Evolutionary conservation across 345 rosid species (phyloP), one percentile per base, ranked within the genome.

Genomic region (Salix caprea): DNA sequence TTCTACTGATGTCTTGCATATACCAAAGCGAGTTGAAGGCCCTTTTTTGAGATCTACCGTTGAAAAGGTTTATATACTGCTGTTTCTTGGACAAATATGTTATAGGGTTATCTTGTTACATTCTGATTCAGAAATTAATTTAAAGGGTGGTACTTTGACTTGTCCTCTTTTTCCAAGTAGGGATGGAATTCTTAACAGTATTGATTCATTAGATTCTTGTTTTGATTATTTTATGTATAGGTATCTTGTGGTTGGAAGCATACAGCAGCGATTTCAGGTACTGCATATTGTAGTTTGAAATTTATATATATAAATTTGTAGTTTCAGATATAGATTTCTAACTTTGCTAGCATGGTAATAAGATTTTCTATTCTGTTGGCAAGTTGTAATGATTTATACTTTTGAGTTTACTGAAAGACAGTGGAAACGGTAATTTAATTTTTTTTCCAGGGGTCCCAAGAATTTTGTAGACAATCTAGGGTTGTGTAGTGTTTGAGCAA

Each of bases 241-340:
- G 97, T 92, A 69, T 91, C 97, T 69, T 95, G 99, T 85, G 99
- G 99, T 52, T 94, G 97, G 99, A 95, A 93, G 89, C 99, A 95
- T 79, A 95, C 97, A 44, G 97, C 97, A 61, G 97, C 94, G 36
- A 89, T 95, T 76, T 89, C 99, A 66, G 93, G 99, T 90, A 86
- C 74, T 30, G 69, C 62, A 77, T 56, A 11, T 78, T 56, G 34
- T 32, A 37, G 56, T 37, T 62, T 44, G 42, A 64, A 73, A 68
- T 46, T 64, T 69, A 52, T 54, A 36, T 54, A 36, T 52, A 14
- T 21, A 37, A 56, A 42, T n/a, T 7, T 24, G 14, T 54, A 19
- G 42, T 48, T 26, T 69, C 23, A 40, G 67, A 16, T 39, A 14
- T 34, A 60, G 28, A 68, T 67, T 19, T 23, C 66, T 15, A 21